phyloP scores from a whole-genome alignment of 169 alveolate species.

The Plasmodium coatneyi region DNA sequence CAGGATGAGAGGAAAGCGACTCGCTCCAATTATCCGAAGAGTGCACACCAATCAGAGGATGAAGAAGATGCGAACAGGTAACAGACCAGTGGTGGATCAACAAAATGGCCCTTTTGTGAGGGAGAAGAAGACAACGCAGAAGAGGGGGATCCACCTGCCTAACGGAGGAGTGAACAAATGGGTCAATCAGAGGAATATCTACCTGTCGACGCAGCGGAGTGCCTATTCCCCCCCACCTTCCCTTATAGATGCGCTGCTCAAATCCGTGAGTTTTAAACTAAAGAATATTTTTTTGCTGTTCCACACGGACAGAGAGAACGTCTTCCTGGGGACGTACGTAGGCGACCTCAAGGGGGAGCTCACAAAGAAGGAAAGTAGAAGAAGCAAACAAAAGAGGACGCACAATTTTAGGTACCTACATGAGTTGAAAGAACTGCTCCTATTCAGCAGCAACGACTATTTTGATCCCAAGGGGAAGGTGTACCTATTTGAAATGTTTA shows the following conservation, averaged over 20 bases:
- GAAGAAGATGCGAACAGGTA: neutral
- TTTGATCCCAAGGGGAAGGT: neutral
- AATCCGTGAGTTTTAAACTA: neutral
- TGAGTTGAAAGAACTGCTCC: neutral
- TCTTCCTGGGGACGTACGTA: neutral
- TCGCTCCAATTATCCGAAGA: neutral
- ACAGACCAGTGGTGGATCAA: neutral
- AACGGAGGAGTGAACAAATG: neutral
- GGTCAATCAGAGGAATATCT: neutral
- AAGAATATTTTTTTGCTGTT: neutral
- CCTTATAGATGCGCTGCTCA: neutral
- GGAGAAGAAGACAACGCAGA: neutral
- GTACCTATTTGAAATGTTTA: neutral
- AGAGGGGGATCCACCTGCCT: neutral
- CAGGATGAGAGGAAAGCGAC: neutral
- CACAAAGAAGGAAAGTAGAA: neutral
- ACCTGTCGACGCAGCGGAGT: neutral
- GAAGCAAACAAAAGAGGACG: neutral
- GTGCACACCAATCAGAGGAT: neutral
- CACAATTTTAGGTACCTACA: neutral
- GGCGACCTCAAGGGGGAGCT: neutral
- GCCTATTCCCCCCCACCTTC: neutral
- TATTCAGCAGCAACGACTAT: neutral
- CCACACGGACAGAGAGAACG: neutral
- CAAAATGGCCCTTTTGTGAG: neutral